Percentiles rank a stretch among this genome's conserved stretches.
Evolutionary conservation across 768 basidiomycete genomes (phyloP).

Genomic region (Leccinum uliginosum): DNA sequence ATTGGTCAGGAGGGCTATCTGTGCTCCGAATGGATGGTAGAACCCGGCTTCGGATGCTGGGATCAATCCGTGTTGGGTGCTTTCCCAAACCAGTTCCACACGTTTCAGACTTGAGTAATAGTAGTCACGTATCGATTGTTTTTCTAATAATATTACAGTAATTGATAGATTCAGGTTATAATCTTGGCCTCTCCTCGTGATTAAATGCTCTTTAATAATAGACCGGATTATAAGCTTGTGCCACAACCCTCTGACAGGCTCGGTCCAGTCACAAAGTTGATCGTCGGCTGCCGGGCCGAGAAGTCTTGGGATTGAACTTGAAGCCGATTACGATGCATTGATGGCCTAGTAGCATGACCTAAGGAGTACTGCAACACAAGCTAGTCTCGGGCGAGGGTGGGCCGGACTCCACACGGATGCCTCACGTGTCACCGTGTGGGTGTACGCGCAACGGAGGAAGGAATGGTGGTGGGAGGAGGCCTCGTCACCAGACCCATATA

Average conservation of each 20-base stretch:
- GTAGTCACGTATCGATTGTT: background rate
- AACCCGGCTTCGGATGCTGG: slow-evolving; percentile 12
- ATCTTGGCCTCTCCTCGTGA: no score
- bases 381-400: background rate
- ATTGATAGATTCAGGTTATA: background rate
- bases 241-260: no score
- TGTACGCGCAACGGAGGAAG: background rate
- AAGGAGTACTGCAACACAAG: background rate
- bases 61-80: slow-evolving; percentile 3
- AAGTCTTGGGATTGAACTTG: no score
- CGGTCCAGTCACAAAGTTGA: no score
- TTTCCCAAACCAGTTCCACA: background rate
- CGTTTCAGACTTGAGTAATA: background rate
- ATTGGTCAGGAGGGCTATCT: slow-evolving; percentile 1
- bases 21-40: slow-evolving; percentile 16
- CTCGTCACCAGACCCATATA: background rate
- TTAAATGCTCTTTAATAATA: no score
- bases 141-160: background rate
- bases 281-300: no score
- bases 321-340: no score
- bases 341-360: no score
- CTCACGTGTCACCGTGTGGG: background rate
- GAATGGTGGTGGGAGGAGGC: background rate
- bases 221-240: no score
- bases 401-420: background rate